phyloP scores from a whole-genome alignment of 306 rosid genomes.

The Quercus cerris region DNA sequence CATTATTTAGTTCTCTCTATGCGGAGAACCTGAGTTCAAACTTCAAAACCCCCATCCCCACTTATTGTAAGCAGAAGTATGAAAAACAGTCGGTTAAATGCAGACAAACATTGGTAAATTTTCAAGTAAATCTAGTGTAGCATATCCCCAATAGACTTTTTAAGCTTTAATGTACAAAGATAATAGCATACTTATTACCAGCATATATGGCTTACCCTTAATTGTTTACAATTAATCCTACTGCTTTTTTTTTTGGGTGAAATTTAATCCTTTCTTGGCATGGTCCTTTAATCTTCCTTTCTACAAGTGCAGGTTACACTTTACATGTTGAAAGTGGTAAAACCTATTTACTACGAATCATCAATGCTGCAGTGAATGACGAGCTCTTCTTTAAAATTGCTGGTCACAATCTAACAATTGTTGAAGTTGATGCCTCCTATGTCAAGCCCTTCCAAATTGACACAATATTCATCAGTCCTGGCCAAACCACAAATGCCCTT shows the following conservation, averaged over 20 bases:
- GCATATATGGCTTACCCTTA: no score
- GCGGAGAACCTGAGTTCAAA: no score
- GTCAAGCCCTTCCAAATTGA: conserved; percentile 66
- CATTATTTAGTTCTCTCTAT: no score
- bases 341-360: conserved; percentile 63
- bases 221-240: no score
- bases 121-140: no score
- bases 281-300: background rate
- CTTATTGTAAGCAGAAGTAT: no score
- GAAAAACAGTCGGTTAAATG: no score
- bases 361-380: conserved; percentile 74
- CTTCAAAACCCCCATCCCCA: no score
- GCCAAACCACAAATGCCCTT: conserved; percentile 79
- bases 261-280: background rate
- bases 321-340: conserved; percentile 64
- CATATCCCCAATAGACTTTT: no score
- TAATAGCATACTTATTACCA: no score
- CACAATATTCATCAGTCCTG: conserved; percentile 61
- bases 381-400: conserved; percentile 79
- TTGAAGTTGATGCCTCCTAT: conserved; percentile 75
- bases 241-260: background rate
- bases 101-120: no score
- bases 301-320: conserved; percentile 50
- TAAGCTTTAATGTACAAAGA: no score
- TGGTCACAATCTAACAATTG: conserved; percentile 49